Percentiles rank a stretch among this genome's conserved stretches.
These are phyloP conservation scores for Arachis monticola DNA, from an alignment of 331 rosid genomes.

Conservation along the genomic window DNA sequence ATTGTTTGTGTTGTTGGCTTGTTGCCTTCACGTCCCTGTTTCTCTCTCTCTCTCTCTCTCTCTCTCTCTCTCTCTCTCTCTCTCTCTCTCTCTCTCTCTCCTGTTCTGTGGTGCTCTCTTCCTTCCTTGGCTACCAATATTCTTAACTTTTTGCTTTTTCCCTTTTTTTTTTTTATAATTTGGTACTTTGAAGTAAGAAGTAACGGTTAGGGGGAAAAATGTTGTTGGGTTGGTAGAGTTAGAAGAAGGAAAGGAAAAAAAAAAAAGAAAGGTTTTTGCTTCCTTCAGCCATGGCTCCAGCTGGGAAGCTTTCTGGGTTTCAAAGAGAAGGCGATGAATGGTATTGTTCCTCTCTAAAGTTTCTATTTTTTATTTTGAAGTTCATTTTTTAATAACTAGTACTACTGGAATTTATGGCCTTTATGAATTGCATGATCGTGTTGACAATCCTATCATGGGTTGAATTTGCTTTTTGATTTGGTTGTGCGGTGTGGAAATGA, in stretches of 20 bases:
- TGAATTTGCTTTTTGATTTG: background rate
- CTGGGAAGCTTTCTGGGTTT: conserved; percentile 79
- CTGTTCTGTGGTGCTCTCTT: conserved; percentile 13
- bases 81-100: too few relatives aligned
- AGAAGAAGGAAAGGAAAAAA: background rate
- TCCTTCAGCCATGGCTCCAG: conserved; percentile 76
- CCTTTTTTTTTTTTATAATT: background rate
- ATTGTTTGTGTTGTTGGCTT: background rate
- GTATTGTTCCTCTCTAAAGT: conserved; percentile 50
- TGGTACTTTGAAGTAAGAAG: conserved; percentile 8
- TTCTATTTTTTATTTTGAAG: background rate
- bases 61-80: conserved; percentile 43
- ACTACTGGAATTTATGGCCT: conserved; percentile 10
- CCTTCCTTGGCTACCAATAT: conserved; percentile 43
- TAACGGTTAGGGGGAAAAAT: conserved; percentile 30
- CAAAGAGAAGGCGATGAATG: conserved; percentile 74
- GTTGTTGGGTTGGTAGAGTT: conserved; percentile 45
- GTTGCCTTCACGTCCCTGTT: conserved; percentile 44
- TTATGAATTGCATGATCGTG: conserved; percentile 14
- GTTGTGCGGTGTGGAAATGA: conserved; percentile 11
- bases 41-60: conserved; percentile 43
- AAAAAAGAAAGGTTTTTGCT: conserved; percentile 36
- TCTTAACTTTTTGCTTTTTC: conserved; percentile 24
- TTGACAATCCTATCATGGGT: background rate
- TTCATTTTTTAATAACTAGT: background rate